Evolutionary conservation across 192 early-diverging fungal species (phyloP).

Genomic region (Chytriomyces sp.): DNA sequence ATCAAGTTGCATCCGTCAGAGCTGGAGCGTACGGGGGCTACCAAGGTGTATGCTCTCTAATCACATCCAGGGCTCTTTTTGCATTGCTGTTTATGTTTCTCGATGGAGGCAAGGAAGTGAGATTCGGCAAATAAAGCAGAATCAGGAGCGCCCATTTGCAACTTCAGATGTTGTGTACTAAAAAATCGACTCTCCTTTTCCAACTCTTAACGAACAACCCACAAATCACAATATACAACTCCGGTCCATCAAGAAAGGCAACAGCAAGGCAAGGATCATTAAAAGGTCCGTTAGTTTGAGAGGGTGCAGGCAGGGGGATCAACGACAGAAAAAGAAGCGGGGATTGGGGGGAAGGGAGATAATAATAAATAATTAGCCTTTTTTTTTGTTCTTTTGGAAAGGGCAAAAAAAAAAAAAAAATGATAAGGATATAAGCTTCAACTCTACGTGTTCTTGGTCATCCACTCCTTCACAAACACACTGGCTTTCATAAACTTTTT

Average conservation of each 20-base stretch:
- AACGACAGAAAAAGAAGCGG: neutral
- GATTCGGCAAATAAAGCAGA: too few relatives aligned
- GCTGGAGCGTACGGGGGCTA: neutral
- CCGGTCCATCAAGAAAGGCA: neutral
- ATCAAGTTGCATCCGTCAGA: constrained; percentile 6
- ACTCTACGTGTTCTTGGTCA: constrained; percentile 49
- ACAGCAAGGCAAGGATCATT: neutral
- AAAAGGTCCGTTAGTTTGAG: neutral
- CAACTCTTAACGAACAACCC: too few relatives aligned
- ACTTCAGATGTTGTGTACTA: too few relatives aligned
- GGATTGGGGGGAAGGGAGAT: neutral
- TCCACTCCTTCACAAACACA: constrained; percentile 83
- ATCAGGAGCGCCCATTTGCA: too few relatives aligned
- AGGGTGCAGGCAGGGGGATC: neutral
- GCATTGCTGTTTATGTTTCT: too few relatives aligned
- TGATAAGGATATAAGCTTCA: neutral
- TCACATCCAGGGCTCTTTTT: too few relatives aligned
- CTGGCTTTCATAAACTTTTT: constrained; percentile 82
- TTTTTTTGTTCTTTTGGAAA: neutral
- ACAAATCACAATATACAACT: neutral
- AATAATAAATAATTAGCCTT: too few relatives aligned
- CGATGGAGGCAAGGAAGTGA: too few relatives aligned
- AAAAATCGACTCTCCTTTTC: too few relatives aligned
- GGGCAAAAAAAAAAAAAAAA: neutral
- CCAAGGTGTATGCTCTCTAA: too few relatives aligned